phyloP scores from a whole-genome alignment of 2,329 filamentous ascomycete genomes.

The Pseudocercospora fuligena region DNA sequence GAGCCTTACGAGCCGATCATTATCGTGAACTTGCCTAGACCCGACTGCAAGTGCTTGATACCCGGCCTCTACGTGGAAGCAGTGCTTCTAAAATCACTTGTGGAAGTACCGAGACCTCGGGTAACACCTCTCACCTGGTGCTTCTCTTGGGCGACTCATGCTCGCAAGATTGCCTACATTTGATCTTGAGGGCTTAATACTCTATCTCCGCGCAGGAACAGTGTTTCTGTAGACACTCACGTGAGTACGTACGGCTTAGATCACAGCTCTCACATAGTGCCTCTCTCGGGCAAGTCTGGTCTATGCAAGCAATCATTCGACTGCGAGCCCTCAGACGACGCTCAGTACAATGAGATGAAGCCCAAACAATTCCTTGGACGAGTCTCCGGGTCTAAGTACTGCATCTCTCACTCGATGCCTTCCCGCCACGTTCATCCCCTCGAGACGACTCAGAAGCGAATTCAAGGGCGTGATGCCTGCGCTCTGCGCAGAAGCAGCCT shows the following conservation, averaged over 20 bases:
- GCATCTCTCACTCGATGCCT: background rate
- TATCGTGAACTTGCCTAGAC: background rate
- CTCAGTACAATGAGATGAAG: background rate
- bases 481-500: background rate
- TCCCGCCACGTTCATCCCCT: background rate
- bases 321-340: background rate
- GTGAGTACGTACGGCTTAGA: too few relatives aligned
- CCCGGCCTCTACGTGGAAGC: background rate
- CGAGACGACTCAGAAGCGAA: background rate
- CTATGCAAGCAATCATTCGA: background rate
- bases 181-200: too few relatives aligned
- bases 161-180: too few relatives aligned
- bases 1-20: background rate
- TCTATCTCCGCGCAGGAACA: too few relatives aligned
- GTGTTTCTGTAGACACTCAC: too few relatives aligned
- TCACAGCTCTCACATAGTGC: background rate
- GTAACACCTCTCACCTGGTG: background rate
- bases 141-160: too few relatives aligned
- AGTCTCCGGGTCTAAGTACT: background rate
- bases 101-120: background rate
- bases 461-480: background rate
- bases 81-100: background rate
- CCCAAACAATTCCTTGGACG: background rate
- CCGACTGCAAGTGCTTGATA: background rate
- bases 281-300: background rate